A percentile compares a stretch with the other conserved stretches of the same genome.
These are phyloP conservation scores for Uronychia setigera DNA, from an alignment of 73 alveolate species.

Conservation along the genomic window DNA sequence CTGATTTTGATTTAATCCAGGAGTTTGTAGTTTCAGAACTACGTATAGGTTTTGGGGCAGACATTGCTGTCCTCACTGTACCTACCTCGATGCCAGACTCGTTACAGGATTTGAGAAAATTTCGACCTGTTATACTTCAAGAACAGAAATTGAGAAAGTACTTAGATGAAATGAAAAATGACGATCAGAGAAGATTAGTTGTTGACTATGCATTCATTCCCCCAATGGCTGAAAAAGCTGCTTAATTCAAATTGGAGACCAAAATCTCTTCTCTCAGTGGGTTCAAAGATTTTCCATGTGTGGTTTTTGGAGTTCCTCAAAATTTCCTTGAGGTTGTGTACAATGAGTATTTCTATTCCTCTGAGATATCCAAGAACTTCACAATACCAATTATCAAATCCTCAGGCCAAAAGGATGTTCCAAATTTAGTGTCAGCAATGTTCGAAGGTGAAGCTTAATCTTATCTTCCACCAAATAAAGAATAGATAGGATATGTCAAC, in stretches of 20 bases:
- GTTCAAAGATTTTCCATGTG: neutral
- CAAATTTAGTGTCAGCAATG: too few relatives aligned
- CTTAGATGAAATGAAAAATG: neutral
- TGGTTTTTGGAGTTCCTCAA: neutral
- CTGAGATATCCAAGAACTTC: too few relatives aligned
- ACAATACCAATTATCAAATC: too few relatives aligned
- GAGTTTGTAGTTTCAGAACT: too few relatives aligned
- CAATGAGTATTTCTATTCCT: too few relatives aligned
- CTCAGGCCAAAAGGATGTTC: too few relatives aligned
- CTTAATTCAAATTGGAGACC: neutral
- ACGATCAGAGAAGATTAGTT: neutral
- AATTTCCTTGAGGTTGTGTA: neutral
- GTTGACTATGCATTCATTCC: neutral
- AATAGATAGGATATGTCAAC: neutral
- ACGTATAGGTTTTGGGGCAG: neutral
- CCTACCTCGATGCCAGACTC: neutral
- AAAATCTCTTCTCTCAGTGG: neutral
- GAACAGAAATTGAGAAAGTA: neutral
- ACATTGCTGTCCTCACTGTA: neutral
- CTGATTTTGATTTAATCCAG: neutral
- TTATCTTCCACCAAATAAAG: neutral
- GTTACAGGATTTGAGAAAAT: neutral
- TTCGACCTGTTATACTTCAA: neutral
- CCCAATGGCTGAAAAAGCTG: neutral
- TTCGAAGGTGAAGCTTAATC: neutral